phyloP scores from a whole-genome alignment of 1,284 basidiomycete genomes.

The Ganoderma resinaceum region DNA sequence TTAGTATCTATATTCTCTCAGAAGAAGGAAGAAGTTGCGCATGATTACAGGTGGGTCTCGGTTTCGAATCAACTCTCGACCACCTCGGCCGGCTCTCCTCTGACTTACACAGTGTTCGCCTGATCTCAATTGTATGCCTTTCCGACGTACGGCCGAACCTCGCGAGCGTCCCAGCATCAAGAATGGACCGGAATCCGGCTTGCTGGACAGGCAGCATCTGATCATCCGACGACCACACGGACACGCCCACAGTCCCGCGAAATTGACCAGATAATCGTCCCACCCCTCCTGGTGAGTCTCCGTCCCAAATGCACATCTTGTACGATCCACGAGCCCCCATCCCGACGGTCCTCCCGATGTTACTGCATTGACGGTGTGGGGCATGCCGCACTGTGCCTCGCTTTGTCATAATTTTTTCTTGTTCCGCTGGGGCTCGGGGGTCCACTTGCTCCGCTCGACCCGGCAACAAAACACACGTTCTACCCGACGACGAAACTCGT shows the following conservation, averaged over 20 bases:
- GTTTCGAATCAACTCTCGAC: too few species aligned
- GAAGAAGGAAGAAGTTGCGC: too few species aligned
- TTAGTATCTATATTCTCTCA: too few species aligned
- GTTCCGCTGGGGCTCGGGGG: slow-evolving; percentile 10
- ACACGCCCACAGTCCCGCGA: neutral
- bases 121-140: neutral
- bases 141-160: neutral
- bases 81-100: neutral
- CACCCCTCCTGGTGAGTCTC: neutral
- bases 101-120: neutral
- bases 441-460: slow-evolving; percentile 19
- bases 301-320: slow-evolving; percentile 1
- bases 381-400: neutral
- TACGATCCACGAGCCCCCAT: slow-evolving; percentile 3
- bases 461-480: slow-evolving; percentile 3
- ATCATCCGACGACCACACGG: slow-evolving; percentile 4
- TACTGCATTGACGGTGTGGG: neutral
- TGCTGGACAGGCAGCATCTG: neutral
- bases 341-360: neutral
- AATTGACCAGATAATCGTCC: slow-evolving; percentile 9
- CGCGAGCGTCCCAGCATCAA: neutral
- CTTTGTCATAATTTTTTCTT: slow-evolving; percentile 8
- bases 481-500: neutral
- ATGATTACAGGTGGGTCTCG: too few species aligned
- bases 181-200: neutral